Conservation (phyloP, 2,329 filamentous ascomycete species). For the Diaporthe vexans region DNA sequence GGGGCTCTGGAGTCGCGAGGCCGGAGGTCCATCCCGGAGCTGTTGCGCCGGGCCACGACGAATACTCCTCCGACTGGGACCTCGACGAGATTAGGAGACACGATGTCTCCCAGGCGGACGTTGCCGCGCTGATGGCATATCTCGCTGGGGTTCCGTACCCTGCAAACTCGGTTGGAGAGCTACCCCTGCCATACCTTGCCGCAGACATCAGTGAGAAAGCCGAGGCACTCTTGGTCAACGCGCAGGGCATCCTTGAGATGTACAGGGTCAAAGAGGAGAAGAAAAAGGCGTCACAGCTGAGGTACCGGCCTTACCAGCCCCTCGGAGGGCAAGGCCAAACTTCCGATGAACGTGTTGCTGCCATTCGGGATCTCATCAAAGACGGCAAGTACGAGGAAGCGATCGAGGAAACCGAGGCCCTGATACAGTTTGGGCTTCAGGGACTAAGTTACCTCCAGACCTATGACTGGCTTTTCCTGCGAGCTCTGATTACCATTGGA, state of each 20-base stretch:
- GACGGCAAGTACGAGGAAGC: constrained; percentile 78
- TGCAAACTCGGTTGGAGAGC: constrained; percentile 94
- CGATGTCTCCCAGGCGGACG: constrained; percentile 93
- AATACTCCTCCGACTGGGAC: constrained; percentile 91
- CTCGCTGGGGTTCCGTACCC: constrained; percentile 90
- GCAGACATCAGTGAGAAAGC: constrained; percentile 83
- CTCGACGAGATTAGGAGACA: constrained; percentile 85
- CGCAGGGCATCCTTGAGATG: constrained; percentile 91
- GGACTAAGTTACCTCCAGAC: constrained; percentile 95
- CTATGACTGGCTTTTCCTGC: constrained; percentile 97
- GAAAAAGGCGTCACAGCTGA: constrained; percentile 82
- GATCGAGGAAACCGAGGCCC: constrained; percentile 80
- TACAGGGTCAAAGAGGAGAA: constrained; percentile 92
- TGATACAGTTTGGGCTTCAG: constrained; percentile 83
- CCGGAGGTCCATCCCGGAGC: constrained; percentile 71
- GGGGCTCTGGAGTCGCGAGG: constrained; percentile 90
- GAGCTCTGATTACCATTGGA: constrained; percentile 88
- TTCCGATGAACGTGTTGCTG: constrained; percentile 75
- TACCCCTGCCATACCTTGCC: constrained; percentile 86
- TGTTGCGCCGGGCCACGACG: constrained; percentile 86
- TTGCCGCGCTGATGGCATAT: constrained; percentile 96
- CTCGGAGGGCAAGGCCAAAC: constrained; percentile 75
- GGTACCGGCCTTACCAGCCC: constrained; percentile 81
- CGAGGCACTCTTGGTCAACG: constrained; percentile 86
- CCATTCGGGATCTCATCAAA: constrained; percentile 78